Evolutionary conservation across 2,329 filamentous ascomycete species (phyloP), one percentile per base, ranked within the genome.

Genomic region (Phialophora macrospora): DNA sequence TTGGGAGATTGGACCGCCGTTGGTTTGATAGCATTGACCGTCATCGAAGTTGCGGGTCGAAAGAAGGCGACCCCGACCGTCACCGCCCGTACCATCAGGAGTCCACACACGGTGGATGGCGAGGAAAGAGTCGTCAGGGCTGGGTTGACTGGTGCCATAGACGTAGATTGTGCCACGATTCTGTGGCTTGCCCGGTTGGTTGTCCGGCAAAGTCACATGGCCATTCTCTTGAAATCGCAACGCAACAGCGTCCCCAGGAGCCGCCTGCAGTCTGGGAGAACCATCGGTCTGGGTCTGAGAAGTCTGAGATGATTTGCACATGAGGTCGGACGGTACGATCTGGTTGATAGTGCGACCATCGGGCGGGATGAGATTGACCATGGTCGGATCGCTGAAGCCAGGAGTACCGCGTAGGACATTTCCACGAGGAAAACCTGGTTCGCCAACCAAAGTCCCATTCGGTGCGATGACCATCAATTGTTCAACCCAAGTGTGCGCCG

Each of bases 1-100:
- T 14, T 75, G 73, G 4, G 88, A 88, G 68, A 92, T 87, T 58
- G 74, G 60, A 2, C 81, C 80, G n/a, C 71, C 72, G 76, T 92
- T 93, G 73, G 87, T 78, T 80, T 98, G 90, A 76, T 93, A 93
- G 81, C 95, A 99, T 73, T 92, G 90, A 28, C 90, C 90, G 73
- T 99, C 95, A 73, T 98, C 95, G 76, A 88, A 99, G 80, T 90
- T 88, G 72, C 92, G 88, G 0, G 87, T 90, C 0, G 89, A 87
- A 44, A 98, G 81, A 12, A 98, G 87, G 49, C 83, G 82, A 34
- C 95, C 95, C 48, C 90, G 87, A 56, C 85, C 83, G 75, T 97
- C 88, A 24, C 93, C 94, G 22, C 93, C 93, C 5, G 85, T 90
- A 67, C 93, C 93, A 63, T 92, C 88, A 20, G 83, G 76, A 55